These are phyloP conservation scores for Solanum chmielewskii DNA, from an alignment of 257 asterid genomes.

Conservation along the genomic window DNA sequence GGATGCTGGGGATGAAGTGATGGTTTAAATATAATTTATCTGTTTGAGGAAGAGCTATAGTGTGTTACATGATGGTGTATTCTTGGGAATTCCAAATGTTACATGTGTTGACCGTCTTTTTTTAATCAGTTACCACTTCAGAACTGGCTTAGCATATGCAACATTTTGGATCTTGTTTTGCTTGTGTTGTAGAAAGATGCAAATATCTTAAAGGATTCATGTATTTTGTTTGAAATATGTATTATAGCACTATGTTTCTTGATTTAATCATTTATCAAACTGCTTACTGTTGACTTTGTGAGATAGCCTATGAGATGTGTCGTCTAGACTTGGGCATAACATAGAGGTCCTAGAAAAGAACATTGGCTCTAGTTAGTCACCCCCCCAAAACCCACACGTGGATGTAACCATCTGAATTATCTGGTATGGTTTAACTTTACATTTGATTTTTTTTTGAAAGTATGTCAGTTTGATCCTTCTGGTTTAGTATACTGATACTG, in stretches of 20 bases:
- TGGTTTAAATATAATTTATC: neutral
- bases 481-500: neutral
- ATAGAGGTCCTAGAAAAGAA: neutral
- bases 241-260: neutral
- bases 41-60: neutral
- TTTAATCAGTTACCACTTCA: neutral
- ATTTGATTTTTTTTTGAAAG: neutral
- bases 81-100: neutral
- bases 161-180: neutral
- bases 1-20: neutral
- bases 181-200: neutral
- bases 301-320: neutral
- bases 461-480: neutral
- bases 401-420: neutral
- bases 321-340: neutral
- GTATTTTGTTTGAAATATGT: neutral
- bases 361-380: neutral
- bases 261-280: neutral
- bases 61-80: neutral
- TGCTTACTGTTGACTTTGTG: neutral
- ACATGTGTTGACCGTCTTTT: neutral
- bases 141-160: neutral
- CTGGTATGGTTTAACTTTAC: neutral
- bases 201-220: neutral
- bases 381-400: neutral